Evolutionary conservation across 306 rosid species (phyloP).

Genomic region (Quillaja saponaria): DNA sequence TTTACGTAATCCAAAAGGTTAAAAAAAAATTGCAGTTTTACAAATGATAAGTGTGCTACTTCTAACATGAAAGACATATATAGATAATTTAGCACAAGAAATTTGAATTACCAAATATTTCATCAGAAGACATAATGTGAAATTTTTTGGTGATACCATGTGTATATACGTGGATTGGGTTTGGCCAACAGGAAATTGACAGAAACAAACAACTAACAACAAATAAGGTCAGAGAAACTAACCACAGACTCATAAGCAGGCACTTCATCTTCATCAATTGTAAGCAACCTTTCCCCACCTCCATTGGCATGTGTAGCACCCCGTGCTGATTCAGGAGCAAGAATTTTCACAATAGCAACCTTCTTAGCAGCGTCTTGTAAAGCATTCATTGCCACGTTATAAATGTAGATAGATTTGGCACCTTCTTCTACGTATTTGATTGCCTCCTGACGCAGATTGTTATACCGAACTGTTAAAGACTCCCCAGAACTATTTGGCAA

Average conservation of each 20-base stretch:
- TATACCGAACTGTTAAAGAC: conserved; percentile 58
- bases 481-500: conserved; percentile 51
- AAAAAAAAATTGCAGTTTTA: no score
- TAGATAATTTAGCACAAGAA: no score
- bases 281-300: conserved; percentile 51
- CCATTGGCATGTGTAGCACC: conserved; percentile 56
- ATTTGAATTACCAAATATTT: no score
- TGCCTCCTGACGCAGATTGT: conserved; percentile 84
- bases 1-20: no score
- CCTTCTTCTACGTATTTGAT: conserved; percentile 89
- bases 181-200: no score
- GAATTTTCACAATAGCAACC: conserved; percentile 55
- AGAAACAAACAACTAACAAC: no score
- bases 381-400: conserved; percentile 83
- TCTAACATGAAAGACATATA: no score
- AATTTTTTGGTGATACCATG: no score
- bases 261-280: conserved; percentile 52
- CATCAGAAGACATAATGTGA: no score
- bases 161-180: no score
- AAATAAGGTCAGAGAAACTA: conserved; percentile 41
- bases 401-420: conserved; percentile 78
- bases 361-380: conserved; percentile 76
- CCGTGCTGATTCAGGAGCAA: conserved; percentile 41
- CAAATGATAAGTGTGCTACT: no score
- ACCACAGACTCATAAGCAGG: conserved; percentile 53